Conservation (phyloP, 306 rosid species). For the Prunus campanulata region DNA sequence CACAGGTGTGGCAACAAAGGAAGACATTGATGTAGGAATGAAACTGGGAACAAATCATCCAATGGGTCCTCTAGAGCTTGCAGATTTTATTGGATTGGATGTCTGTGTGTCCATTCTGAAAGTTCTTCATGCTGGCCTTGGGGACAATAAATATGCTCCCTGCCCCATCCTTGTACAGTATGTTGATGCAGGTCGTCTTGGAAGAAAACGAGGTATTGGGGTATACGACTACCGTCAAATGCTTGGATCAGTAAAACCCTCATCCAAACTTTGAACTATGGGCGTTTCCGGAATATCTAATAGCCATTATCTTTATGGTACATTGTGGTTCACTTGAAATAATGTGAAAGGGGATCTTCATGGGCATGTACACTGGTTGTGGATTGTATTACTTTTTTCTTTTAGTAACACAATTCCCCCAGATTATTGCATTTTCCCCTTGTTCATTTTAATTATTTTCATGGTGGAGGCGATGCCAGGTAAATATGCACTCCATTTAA, state of each 20-base stretch:
- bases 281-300: not conserved
- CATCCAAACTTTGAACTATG: slow-evolving; percentile 48
- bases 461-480: no score
- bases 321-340: not conserved
- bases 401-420: not conserved
- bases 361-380: not conserved
- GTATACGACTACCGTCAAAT: slow-evolving; percentile 56
- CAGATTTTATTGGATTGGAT: slow-evolving; percentile 95
- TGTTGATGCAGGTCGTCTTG: slow-evolving; percentile 80
- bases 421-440: not conserved
- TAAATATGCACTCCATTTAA: not conserved
- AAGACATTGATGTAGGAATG: slow-evolving; percentile 90
- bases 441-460: not conserved
- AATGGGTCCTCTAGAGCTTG: slow-evolving; percentile 95
- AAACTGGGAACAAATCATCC: slow-evolving; percentile 94
- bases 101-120: slow-evolving; percentile 84
- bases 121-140: slow-evolving; percentile 89
- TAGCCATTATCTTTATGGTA: not conserved
- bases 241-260: slow-evolving; percentile 26
- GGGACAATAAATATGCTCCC: slow-evolving; percentile 75
- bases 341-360: not conserved
- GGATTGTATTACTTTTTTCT: not conserved
- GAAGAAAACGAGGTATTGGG: slow-evolving; percentile 87
- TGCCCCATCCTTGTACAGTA: slow-evolving; percentile 88
- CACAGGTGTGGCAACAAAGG: slow-evolving; percentile 77